These are phyloP conservation scores for Scedosporium dehoogii DNA, from an alignment of 2,329 filamentous ascomycete species.

Conservation along the genomic window DNA sequence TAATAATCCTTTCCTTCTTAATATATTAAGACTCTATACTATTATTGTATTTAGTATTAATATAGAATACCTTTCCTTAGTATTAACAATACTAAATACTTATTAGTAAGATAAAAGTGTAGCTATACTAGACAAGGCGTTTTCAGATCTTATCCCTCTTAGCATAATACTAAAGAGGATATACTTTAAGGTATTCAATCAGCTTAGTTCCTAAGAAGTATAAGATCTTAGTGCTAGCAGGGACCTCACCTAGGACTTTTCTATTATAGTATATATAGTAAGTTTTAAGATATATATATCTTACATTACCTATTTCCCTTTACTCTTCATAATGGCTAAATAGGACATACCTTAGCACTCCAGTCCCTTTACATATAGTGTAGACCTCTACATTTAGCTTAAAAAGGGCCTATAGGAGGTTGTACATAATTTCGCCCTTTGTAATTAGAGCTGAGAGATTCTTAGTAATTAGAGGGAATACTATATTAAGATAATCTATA, in stretches of 20 bases:
- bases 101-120: not conserved
- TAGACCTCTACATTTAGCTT: not conserved
- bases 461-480: not conserved
- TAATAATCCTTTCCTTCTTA: not conserved
- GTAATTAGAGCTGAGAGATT: not conserved
- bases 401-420: not conserved
- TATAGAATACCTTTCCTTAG: constrained; percentile 1
- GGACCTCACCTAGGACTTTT: not conserved
- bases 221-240: not conserved
- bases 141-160: not conserved
- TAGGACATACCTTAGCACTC: not conserved
- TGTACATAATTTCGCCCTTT: not conserved
- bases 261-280: not conserved
- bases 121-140: not conserved
- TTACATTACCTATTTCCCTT: not conserved
- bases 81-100: not conserved
- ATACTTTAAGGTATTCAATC: not conserved
- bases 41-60: not conserved
- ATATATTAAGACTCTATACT: not conserved
- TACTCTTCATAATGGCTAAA: not conserved
- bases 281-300: not conserved
- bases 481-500: not conserved
- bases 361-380: not conserved
- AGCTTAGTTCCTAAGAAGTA: not conserved
- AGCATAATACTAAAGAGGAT: not conserved